phyloP scores from a whole-genome alignment of 2,329 filamentous ascomycete genomes.

The Ophiostoma himal-ulmi region DNA sequence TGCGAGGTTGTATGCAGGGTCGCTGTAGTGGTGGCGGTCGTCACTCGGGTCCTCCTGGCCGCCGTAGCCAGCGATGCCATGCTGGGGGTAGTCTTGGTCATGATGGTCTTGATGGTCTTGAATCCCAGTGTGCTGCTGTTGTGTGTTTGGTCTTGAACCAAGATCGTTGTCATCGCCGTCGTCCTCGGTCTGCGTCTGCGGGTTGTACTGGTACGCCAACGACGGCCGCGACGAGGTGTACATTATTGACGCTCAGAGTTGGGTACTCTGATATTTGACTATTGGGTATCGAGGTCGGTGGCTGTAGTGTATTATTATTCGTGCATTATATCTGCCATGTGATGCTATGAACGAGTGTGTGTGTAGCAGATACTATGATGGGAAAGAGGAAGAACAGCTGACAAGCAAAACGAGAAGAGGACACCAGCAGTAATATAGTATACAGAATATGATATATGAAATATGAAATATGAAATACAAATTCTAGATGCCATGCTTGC shows the following conservation, averaged over 20 bases:
- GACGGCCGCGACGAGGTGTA: conserved; percentile 10
- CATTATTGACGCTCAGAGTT: neutral
- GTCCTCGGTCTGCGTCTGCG: conserved; percentile 29
- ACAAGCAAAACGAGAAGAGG: neutral
- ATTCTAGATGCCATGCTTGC: neutral
- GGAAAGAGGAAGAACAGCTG: neutral
- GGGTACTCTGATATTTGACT: too few relatives aligned
- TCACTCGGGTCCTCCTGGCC: neutral
- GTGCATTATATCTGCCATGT: neutral
- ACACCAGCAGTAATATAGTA: too few relatives aligned
- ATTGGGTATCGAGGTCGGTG: too few relatives aligned
- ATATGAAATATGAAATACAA: neutral
- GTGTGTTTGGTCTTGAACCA: neutral
- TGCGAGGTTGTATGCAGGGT: neutral
- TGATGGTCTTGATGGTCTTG: neutral
- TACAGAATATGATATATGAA: too few relatives aligned
- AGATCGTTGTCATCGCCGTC: conserved; percentile 28
- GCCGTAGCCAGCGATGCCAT: neutral
- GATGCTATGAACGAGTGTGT: neutral
- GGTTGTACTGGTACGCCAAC: conserved; percentile 31
- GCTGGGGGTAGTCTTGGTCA: neutral
- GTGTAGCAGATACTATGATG: neutral
- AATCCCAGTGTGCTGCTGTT: neutral
- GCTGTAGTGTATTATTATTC: neutral
- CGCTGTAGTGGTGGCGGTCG: neutral